Evolutionary conservation across 2,329 filamentous ascomycete species (phyloP).

Genomic region (Xylariales sp.): DNA sequence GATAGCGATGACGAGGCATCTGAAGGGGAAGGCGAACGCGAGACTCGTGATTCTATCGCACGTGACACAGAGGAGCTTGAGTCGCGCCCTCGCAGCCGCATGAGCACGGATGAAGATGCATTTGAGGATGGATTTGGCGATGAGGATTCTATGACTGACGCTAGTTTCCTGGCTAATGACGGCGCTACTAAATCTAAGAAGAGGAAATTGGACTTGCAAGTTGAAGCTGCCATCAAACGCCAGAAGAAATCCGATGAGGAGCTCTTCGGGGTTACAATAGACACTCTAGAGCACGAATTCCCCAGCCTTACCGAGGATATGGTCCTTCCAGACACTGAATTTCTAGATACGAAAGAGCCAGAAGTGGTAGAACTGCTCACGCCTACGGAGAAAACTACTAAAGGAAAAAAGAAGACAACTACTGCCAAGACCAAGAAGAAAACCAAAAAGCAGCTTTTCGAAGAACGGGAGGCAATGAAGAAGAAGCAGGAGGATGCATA

Average conservation of each 20-base stretch:
- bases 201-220: slow-evolving; percentile 77
- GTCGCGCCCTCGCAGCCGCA: slow-evolving; percentile 81
- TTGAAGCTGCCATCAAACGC: slow-evolving; percentile 78
- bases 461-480: slow-evolving; percentile 66
- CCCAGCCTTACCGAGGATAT: slow-evolving; percentile 63
- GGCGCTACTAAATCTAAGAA: slow-evolving; percentile 68
- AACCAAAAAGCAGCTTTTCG: slow-evolving; percentile 60
- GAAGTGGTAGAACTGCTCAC: slow-evolving; percentile 59
- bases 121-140: slow-evolving; percentile 65
- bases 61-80: slow-evolving; percentile 88
- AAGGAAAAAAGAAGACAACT: slow-evolving; percentile 65
- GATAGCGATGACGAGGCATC: slow-evolving; percentile 83
- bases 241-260: slow-evolving; percentile 85
- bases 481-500: slow-evolving; percentile 68
- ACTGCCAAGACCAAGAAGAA: slow-evolving; percentile 67
- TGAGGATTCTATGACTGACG: slow-evolving; percentile 77
- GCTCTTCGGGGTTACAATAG: slow-evolving; percentile 74
- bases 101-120: slow-evolving; percentile 70
- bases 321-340: slow-evolving; percentile 59
- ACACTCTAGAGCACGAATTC: slow-evolving; percentile 63
- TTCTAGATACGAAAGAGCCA: slow-evolving; percentile 59
- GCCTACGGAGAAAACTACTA: slow-evolving; percentile 57
- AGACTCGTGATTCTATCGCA: slow-evolving; percentile 63
- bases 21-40: slow-evolving; percentile 78
- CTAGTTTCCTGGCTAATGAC: slow-evolving; percentile 74